A percentile compares a stretch with the other conserved stretches of the same genome.
phyloP scores from a whole-genome alignment of 2,329 filamentous ascomycete genomes.

The Alternaria atra region DNA sequence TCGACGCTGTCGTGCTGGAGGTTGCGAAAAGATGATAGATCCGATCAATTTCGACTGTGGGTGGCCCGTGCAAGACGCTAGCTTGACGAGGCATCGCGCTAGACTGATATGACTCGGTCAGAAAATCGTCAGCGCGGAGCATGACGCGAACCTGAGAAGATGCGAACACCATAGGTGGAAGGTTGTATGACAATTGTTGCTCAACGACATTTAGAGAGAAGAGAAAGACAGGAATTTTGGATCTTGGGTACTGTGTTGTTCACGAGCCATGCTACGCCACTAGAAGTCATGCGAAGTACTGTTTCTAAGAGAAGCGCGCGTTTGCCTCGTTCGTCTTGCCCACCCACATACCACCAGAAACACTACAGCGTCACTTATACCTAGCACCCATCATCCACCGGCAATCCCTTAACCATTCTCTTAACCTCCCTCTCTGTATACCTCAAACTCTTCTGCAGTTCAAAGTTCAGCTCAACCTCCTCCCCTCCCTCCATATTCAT shows the following conservation, averaged over 20 bases:
- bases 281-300: not conserved
- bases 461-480: slow-evolving; percentile 28
- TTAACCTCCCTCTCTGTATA: slow-evolving; percentile 46
- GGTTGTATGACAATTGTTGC: not conserved
- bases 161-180: not conserved
- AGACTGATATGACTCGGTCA: not conserved
- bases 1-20: slow-evolving; percentile 39
- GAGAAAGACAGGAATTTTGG: rapidly evolving
- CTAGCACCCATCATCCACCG: slow-evolving; percentile 15
- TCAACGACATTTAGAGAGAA: not conserved
- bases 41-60: slow-evolving; percentile 36
- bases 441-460: slow-evolving; percentile 31
- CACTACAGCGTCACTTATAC: not conserved
- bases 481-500: slow-evolving; percentile 15
- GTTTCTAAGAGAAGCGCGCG: not conserved
- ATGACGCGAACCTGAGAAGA: not conserved
- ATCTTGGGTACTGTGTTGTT: not conserved
- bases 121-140: slow-evolving; percentile 14
- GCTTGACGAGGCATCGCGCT: slow-evolving; percentile 1
- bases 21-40: slow-evolving; percentile 21
- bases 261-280: not conserved
- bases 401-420: slow-evolving; percentile 45
- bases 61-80: slow-evolving; percentile 20
- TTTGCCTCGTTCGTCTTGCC: not conserved
- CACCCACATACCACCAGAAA: not conserved